Conservation (phyloP, 495 filamentous ascomycete genomes). For the Viridothelium virens region DNA sequence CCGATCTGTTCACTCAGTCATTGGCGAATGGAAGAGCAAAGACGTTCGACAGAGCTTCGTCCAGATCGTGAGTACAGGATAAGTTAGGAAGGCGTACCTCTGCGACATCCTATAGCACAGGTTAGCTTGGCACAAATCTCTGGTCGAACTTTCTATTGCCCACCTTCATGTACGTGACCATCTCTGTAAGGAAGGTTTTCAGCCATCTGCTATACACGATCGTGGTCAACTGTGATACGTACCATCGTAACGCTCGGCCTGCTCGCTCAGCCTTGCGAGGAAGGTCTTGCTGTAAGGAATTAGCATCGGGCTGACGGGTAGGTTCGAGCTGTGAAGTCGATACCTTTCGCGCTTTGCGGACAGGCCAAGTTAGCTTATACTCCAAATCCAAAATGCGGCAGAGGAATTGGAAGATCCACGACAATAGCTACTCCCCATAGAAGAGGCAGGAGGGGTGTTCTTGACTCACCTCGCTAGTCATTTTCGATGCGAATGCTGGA, state of each 20-base stretch:
- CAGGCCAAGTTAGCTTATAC: slow-evolving; percentile 24
- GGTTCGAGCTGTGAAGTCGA: slow-evolving; percentile 27
- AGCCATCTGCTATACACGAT: slow-evolving; percentile 24
- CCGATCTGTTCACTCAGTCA: slow-evolving; percentile 53
- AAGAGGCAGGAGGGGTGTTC: slow-evolving; percentile 14
- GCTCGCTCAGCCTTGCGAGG: slow-evolving; percentile 98
- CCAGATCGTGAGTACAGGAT: neutral
- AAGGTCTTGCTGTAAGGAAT: slow-evolving; percentile 87
- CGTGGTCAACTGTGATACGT: slow-evolving; percentile 31
- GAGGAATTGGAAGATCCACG: neutral
- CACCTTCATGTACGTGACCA: slow-evolving; percentile 99
- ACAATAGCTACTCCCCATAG: slow-evolving; percentile 4
- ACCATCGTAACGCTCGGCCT: slow-evolving; percentile 99
- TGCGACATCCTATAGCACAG: slow-evolving; percentile 70
- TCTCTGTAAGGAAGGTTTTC: slow-evolving; percentile 52
- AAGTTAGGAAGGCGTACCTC: slow-evolving; percentile 56
- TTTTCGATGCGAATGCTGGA: slow-evolving; percentile 18
- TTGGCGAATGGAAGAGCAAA: neutral
- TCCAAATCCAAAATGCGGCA: slow-evolving; percentile 12
- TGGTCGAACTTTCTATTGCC: slow-evolving; percentile 30
- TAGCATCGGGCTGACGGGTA: slow-evolving; percentile 32
- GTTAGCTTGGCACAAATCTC: slow-evolving; percentile 19
- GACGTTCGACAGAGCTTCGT: neutral
- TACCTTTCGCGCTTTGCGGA: slow-evolving; percentile 75
- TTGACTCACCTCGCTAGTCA: slow-evolving; percentile 34